Evolutionary conservation across 2,329 filamentous ascomycete genomes (phyloP).

Genomic region (Sarocladium strictum): DNA sequence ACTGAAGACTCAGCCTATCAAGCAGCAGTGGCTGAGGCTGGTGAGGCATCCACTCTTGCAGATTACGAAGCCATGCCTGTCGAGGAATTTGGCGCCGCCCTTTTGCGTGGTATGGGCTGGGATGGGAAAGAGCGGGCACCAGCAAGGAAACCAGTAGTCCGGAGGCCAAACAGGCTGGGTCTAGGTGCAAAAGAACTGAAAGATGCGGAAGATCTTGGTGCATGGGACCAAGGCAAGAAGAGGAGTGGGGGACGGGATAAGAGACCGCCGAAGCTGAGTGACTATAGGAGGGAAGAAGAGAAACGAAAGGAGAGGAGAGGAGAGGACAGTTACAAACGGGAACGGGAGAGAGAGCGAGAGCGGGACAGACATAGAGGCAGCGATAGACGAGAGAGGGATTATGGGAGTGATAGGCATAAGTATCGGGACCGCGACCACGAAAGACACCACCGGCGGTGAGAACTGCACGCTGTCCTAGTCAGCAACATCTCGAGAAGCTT

Average conservation of each 20-base stretch:
- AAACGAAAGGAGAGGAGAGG: conserved; percentile 36
- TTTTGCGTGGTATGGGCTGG: conserved; percentile 94
- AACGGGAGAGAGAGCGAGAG: conserved; percentile 37
- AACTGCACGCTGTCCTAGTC: no score
- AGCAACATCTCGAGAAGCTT: no score
- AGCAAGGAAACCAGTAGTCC: conserved; percentile 54
- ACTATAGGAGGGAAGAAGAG: conserved; percentile 41
- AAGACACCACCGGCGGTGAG: conserved; percentile 11
- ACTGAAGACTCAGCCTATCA: conserved; percentile 55
- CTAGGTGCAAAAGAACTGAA: conserved; percentile 82
- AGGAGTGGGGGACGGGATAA: conserved; percentile 16
- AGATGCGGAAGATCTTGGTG: conserved; percentile 65
- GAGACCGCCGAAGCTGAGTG: conserved; percentile 40
- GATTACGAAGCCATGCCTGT: conserved; percentile 88
- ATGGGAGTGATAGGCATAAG: conserved; percentile 26
- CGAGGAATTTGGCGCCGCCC: conserved; percentile 87
- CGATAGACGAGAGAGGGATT: conserved; percentile 31
- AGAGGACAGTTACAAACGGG: conserved; percentile 41
- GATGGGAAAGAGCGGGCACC: conserved; percentile 57
- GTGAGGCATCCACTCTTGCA: conserved; percentile 69
- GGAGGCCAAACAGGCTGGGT: conserved; percentile 75
- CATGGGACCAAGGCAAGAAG: conserved; percentile 65
- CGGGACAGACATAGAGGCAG: conserved; percentile 32
- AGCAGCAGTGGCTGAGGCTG: conserved; percentile 64
- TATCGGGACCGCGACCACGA: conserved; percentile 16